Evolutionary conservation across 495 filamentous ascomycete species (phyloP), one percentile per base, ranked within the genome.

Genomic region (Penicillium psychrofluorescens): DNA sequence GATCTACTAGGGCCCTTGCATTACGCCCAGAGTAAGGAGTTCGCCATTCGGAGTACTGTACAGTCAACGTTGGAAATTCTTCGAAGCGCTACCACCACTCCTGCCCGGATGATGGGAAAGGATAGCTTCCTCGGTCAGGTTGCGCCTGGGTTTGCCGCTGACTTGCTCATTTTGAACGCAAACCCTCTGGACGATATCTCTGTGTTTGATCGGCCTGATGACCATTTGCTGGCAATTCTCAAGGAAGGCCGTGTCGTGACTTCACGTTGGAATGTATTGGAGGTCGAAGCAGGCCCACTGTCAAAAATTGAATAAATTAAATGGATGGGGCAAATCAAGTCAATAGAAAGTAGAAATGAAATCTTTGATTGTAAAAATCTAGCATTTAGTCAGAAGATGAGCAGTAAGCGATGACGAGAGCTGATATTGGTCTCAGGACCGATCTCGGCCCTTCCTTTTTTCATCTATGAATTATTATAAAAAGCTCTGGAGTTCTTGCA

Each of bases 101-200:
- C 71, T 6, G 75, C 76, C 13, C 55, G 54, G 34, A 59, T 68
- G 46, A 22, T 77, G 28, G 52, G 67, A 35, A 54, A 62, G 43
- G 64, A 70, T 41, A 55, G 60, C 4, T 53, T 44, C 14, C 48
- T 78, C n/a, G 75, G 75, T 2, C 61, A 68, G 50, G 41, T 78
- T 2, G 55, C 55, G 40, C 15, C 45, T 30, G 70, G 64, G 6
- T 67, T 64, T 46, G 51, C 49, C 8, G 71, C 71, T 0, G 72
- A 74, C 50, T 29, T 75, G 37, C 44, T 75, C 31, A 49, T 75
- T 10, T 44, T 74, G 31, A 58, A 62, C 14, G 40, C 34, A 27
- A 75, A 76, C 45, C 74, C 74, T 16, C 52, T 79, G 38, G 68
- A 78, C 40, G 65, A 79, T 58, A 65, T 78, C 9, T 62, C 59